A percentile compares a stretch with the other conserved stretches of the same genome.
These are phyloP conservation scores for Trichophyton equinum DNA, from an alignment of 2,329 filamentous ascomycete species.

Conservation along the genomic window DNA sequence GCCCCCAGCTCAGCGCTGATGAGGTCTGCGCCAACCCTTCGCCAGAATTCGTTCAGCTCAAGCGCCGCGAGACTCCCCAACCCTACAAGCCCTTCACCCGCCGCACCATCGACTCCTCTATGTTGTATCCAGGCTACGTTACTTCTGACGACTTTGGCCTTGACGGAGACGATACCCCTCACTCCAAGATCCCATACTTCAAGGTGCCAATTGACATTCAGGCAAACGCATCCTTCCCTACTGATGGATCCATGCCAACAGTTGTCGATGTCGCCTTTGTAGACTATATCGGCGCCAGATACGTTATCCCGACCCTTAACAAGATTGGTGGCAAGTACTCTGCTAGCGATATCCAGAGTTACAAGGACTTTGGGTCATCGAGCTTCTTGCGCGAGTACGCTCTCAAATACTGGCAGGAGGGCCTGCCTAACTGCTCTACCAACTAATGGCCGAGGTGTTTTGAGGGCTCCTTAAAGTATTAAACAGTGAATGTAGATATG, in stretches of 20 bases:
- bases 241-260: constrained; percentile 14
- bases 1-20: constrained; percentile 4
- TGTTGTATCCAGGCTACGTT: constrained; percentile 18
- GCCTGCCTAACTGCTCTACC: constrained; percentile 10
- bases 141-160: constrained; percentile 25
- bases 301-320: constrained; percentile 16
- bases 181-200: constrained; percentile 19
- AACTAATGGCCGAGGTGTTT: neutral
- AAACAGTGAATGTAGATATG: too few species aligned
- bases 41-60: neutral
- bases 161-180: constrained; percentile 25
- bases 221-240: constrained; percentile 22
- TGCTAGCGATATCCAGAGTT: constrained; percentile 19
- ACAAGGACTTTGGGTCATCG: constrained; percentile 21
- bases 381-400: constrained; percentile 25
- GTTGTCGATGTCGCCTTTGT: constrained; percentile 19
- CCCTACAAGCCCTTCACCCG: constrained; percentile 15
- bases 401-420: constrained; percentile 16
- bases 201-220: constrained; percentile 20
- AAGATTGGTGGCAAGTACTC: constrained; percentile 22
- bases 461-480: neutral
- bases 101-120: constrained; percentile 15
- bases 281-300: constrained; percentile 15
- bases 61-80: constrained; percentile 1
- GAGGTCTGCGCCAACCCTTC: constrained; percentile 14